Evolutionary conservation across 2,329 filamentous ascomycete genomes (phyloP), one percentile per base, ranked within the genome.

Genomic region (Mycocentrospora acerina): DNA sequence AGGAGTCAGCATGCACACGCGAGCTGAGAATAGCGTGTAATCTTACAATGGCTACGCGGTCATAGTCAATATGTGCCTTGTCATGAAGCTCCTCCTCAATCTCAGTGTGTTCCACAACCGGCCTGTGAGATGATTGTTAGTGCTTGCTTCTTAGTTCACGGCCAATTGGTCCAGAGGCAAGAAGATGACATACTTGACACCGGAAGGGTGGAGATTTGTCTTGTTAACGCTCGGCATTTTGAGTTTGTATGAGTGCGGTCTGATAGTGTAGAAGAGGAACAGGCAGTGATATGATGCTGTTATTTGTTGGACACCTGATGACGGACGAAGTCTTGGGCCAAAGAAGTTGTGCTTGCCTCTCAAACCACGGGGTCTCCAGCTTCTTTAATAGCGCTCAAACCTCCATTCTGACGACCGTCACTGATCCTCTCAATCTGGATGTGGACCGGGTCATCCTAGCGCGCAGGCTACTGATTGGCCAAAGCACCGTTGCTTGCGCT

Each of bases 31-130:
- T 27, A 9, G 19, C 15, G 13, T 26, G 25, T 27, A 12, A 42
- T 69, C 88, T 71, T 80, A 95, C 90, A 78, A 98, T 98, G 51
- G 93, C 88, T 64, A 98, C 93, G 67, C 90, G 87, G 74, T 97
- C 88, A 71, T 97, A 98, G 80, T 98, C 93, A 67, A 98, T 98
- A 80, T 98, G 91, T 57, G 93, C 93, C 67, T 86, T 90, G 73
- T 96, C 89, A 73, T 97, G 90, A 47, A 98, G 86, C 71, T 95
- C 89, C 76, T 97, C 90, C 76, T 98, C 90, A 53, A 98, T 83
- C 71, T 97, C 93, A 30, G 93, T 97, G 81, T 96, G 91, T 69
- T 94, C 86, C 63, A 79, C 79, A 65, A 83, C 78, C 51, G 90
- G 88, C 72, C 89, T 94, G 64, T 8, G 18, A 31, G 33, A 33